Evolutionary conservation across 768 basidiomycete species (phyloP), one percentile per base, ranked within the genome.

Genomic region (Arthromyces matolae): DNA sequence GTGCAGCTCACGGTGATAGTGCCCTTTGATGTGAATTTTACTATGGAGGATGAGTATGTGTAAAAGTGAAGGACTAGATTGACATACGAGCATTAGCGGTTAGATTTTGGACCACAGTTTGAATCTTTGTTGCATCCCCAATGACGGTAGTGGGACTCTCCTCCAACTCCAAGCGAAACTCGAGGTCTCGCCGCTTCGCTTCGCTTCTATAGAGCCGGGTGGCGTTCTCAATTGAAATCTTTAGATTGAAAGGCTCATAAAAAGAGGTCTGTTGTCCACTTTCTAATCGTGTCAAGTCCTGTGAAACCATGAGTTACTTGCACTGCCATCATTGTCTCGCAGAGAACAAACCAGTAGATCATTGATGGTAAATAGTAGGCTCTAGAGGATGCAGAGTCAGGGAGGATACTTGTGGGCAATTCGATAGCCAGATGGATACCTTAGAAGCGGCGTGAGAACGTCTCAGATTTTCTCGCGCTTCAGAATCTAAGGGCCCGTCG

Each of bases 311-410:
- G n/a, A n/a, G n/a, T n/a, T n/a, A n/a, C n/a, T n/a, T n/a, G n/a
- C n/a, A n/a, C n/a, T n/a, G n/a, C n/a, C n/a, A n/a, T n/a, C n/a
- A n/a, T n/a, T n/a, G n/a, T n/a, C n/a, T n/a, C n/a, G n/a, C n/a
- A 18, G 18, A 22, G 13, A 10, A 54, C 69, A 12, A 44, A 81
- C 79, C 58, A 91, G 70, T 8, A 91, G 68, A 64, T 91, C 88
- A 60, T 90, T 90, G 64, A 91, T 89, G 4, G 88, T 87, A 67
- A 89, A 90, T 3, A 91, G 66, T 18, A 91, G 66, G 48, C 81
- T 81, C 82, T 81, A 40, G 25, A 20, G 16, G 13, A 5, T 4
- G 31, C 10, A 12, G 28, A 1, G 10, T 47, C 4, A 47, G 10
- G 13, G 24, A 31, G 29, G 10, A 6, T 10, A 13, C 10, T 39